Percentiles rank a stretch among this genome's conserved stretches.
Evolutionary conservation across 129 eudicot species (phyloP).

Genomic region (Gnaphalium uliginosum): DNA sequence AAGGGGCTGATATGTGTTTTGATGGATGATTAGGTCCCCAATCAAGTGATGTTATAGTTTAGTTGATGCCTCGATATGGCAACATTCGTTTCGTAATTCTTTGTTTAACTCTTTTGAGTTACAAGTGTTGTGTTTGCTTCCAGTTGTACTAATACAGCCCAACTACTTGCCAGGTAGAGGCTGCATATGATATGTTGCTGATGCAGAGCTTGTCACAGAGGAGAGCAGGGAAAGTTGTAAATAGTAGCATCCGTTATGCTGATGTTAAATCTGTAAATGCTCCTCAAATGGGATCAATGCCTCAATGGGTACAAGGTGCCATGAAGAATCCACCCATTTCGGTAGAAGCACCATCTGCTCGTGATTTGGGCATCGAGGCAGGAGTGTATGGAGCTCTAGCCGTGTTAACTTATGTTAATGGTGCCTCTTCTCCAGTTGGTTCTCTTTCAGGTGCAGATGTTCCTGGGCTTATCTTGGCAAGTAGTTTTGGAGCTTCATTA

Average conservation of each 20-base stretch:
- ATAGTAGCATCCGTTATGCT: constrained; percentile 77
- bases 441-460: constrained; percentile 84
- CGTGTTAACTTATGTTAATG: constrained; percentile 82
- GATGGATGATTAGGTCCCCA: background rate
- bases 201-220: constrained; percentile 94
- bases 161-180: constrained; percentile 68
- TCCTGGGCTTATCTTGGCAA: constrained; percentile 87
- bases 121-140: background rate
- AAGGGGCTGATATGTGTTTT: background rate
- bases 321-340: constrained; percentile 54
- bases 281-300: constrained; percentile 67
- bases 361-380: constrained; percentile 84
- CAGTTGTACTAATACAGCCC: background rate
- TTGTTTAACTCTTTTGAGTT: background rate
- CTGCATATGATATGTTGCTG: constrained; percentile 94
- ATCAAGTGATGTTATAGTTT: too few relatives aligned
- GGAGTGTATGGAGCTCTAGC: constrained; percentile 96
- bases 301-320: constrained; percentile 79
- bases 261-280: constrained; percentile 82
- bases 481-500: constrained; percentile 92
- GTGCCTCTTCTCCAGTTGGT: constrained; percentile 63
- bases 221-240: constrained; percentile 93
- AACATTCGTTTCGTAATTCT: too few relatives aligned
- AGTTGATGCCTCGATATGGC: too few relatives aligned
- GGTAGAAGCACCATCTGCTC: constrained; percentile 71